phyloP scores from a whole-genome alignment of 2,329 filamentous ascomycete species.

The Raffaelea deltoideospora region DNA sequence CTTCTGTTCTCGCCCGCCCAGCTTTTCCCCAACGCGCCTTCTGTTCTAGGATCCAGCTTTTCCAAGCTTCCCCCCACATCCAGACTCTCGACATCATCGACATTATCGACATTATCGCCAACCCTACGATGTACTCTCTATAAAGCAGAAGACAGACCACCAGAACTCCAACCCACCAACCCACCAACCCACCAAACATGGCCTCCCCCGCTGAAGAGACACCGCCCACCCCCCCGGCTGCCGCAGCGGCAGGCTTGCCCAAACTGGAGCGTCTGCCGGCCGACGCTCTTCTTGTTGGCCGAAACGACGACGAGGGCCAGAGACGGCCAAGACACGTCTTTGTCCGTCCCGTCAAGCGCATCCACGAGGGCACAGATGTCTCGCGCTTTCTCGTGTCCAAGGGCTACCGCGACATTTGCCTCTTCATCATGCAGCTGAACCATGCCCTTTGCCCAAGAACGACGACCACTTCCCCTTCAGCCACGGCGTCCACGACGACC shows the following conservation, averaged over 20 bases:
- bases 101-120: too few relatives aligned
- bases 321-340: slow-evolving; percentile 34
- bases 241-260: slow-evolving; percentile 10
- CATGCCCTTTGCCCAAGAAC: slow-evolving; percentile 65
- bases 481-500: background rate
- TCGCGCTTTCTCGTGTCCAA: slow-evolving; percentile 61
- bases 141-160: too few relatives aligned
- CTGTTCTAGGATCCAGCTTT: too few relatives aligned
- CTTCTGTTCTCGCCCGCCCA: too few relatives aligned
- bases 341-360: slow-evolving; percentile 56
- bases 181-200: too few relatives aligned
- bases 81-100: too few relatives aligned
- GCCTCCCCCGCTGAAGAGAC: too few relatives aligned
- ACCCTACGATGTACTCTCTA: too few relatives aligned
- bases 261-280: slow-evolving; percentile 30
- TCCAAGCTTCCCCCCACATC: too few relatives aligned
- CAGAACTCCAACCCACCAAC: too few relatives aligned
- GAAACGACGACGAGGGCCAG: background rate
- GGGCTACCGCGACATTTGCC: slow-evolving; percentile 76
- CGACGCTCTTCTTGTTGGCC: slow-evolving; percentile 6
- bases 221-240: background rate
- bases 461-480: slow-evolving; percentile 9
- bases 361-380: slow-evolving; percentile 75
- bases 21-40: too few relatives aligned
- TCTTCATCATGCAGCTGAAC: slow-evolving; percentile 83